Base-by-base conservation (phyloP, 2,329 filamentous ascomycete genomes). In the Apiospora rasikravindrae region DNA sequence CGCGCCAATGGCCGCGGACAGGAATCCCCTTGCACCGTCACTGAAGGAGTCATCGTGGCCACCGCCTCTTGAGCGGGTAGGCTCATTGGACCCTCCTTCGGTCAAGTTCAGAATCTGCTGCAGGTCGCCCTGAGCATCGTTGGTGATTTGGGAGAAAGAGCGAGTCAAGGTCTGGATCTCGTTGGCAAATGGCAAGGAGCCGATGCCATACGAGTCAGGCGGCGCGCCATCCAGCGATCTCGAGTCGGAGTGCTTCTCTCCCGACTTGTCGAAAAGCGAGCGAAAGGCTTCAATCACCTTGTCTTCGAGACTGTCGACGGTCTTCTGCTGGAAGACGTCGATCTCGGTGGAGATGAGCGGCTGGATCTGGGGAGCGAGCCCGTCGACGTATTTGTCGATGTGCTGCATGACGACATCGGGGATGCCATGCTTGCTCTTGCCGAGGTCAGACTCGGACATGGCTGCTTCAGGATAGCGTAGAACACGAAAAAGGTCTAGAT, bases 361-460 rank as follows among this genome's bases (percentile, higher is more conserved):
- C 73, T 85, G 83, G 70, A 86, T 85, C 75, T 85, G 82, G 7
- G 84, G 84, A 1, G 82, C 83, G 4, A 86, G 83, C 0, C 84
- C 85, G 80, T 86, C 84, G 77, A 86, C 84, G 69, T 86, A 86
- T 22, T 84, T 80, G 79, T 86, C 84, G 2, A 86, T 82, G 73
- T 85, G 83, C 67, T 81, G 80, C 79, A 84, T 82, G 72, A 85
- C 72, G 42, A 84, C 82, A 67, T 85, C 84, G 66, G 84, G 82
- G 26, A 85, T 64, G 57, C 57, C 57, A 64, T 64, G 57, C 33
- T 24, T 64, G 57, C 33, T 64, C 57, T 64, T 64, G 33, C 57
- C 57, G 33, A 64, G 57, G 19, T 64, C 57, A 24, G 57, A 64
- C 29, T 64, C 33, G 57, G 29, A 22, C 57, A 64, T 64, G 19